These are phyloP conservation scores for Tausonia pullulans DNA, from an alignment of 1,284 basidiomycete genomes.

Conservation along the genomic window DNA sequence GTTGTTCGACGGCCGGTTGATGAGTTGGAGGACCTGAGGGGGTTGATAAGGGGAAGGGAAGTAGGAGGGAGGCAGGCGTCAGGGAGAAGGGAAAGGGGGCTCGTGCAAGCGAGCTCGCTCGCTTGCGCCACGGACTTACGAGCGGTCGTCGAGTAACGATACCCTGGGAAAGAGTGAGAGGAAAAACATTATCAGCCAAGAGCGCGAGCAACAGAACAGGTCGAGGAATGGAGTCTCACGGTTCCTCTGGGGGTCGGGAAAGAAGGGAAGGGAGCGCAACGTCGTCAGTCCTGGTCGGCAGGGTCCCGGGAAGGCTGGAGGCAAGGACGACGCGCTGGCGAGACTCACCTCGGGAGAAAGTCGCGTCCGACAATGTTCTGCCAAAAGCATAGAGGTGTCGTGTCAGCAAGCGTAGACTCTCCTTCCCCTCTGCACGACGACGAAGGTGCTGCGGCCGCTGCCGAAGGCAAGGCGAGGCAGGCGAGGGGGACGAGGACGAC, in stretches of 20 bases:
- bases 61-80: neutral
- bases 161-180: slow-evolving; percentile 39
- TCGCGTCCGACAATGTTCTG: slow-evolving; percentile 96
- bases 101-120: neutral
- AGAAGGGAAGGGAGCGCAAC: neutral
- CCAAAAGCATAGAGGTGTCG: neutral
- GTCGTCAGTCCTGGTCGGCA: neutral
- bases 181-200: neutral
- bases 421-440: neutral
- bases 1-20: slow-evolving; percentile 56
- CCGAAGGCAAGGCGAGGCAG: neutral
- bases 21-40: slow-evolving; percentile 76
- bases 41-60: neutral
- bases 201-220: neutral
- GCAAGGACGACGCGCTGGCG: neutral
- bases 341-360: slow-evolving; percentile 87
- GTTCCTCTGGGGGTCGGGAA: slow-evolving; percentile 10
- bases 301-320: neutral
- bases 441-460: too few species aligned
- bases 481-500: neutral
- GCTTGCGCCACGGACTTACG: slow-evolving; percentile 37
- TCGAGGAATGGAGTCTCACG: neutral
- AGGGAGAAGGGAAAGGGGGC: neutral
- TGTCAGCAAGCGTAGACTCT: neutral
- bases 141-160: slow-evolving; percentile 93